Evolutionary conservation across 2,329 filamentous ascomycete species (phyloP).

Genomic region (Fusarium buharicum): DNA sequence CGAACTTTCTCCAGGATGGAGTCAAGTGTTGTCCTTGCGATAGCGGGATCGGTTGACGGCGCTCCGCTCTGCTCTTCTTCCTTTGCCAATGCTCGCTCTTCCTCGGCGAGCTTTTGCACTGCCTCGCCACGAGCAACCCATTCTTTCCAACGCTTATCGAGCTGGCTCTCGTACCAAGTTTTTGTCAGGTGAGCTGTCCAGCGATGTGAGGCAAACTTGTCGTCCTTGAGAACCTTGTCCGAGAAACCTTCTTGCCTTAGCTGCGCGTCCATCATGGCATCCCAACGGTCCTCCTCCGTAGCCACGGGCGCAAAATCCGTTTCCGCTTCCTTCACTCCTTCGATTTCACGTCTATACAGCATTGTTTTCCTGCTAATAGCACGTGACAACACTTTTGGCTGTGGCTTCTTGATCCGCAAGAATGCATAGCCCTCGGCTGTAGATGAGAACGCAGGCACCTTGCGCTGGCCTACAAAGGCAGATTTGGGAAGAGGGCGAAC

Average conservation of each 20-base stretch:
- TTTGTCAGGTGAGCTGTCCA: constrained; percentile 47
- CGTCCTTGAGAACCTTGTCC: constrained; percentile 8
- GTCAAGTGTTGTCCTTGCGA: constrained; percentile 20
- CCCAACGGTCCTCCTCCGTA: constrained; percentile 62
- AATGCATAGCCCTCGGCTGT: constrained; percentile 69
- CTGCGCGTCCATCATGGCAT: constrained; percentile 50
- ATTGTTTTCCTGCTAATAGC: constrained; percentile 64
- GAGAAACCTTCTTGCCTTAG: constrained; percentile 32
- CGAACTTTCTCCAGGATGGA: constrained; percentile 23
- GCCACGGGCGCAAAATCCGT: constrained; percentile 51
- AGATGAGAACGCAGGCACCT: constrained; percentile 66
- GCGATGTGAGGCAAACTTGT: constrained; percentile 44
- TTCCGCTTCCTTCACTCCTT: constrained; percentile 52
- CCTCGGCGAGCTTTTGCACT: constrained; percentile 53
- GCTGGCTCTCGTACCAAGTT: constrained; percentile 47
- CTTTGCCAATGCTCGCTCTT: constrained; percentile 50
- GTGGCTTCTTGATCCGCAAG: constrained; percentile 73
- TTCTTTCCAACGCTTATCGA: constrained; percentile 51
- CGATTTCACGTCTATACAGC: constrained; percentile 55
- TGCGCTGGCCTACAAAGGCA: constrained; percentile 52
- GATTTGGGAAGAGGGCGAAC: constrained; percentile 60
- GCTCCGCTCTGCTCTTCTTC: constrained; percentile 31
- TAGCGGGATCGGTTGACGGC: constrained; percentile 4
- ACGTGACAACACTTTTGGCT: constrained; percentile 67
- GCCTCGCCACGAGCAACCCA: constrained; percentile 55